These are phyloP conservation scores for Phytophthora fragariae DNA, from an alignment of 352 stramenopile genomes.

Conservation along the genomic window DNA sequence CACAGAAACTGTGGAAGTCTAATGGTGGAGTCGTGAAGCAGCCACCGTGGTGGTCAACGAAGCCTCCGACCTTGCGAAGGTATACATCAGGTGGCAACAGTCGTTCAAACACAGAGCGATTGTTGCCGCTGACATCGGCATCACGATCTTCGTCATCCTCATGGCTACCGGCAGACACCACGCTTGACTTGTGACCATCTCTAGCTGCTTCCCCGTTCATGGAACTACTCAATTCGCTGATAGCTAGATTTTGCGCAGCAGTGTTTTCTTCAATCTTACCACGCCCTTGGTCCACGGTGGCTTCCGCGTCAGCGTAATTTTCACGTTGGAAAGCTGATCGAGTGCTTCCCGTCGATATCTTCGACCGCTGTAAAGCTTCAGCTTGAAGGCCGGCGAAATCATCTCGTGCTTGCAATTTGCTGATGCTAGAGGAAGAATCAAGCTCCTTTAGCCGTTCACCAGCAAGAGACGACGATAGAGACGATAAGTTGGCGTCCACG, in stretches of 20 bases:
- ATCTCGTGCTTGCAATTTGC: not conserved
- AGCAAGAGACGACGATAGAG: conserved; percentile 65
- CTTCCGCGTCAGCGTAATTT: not conserved
- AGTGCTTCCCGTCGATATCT: not conserved
- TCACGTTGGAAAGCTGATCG: not conserved
- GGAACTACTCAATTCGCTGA: conserved; percentile 25
- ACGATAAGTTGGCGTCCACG: conserved; percentile 61
- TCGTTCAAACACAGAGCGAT: conserved; percentile 26
- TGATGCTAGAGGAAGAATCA: conserved; percentile 1
- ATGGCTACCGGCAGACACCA: conserved; percentile 1
- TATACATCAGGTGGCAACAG: conserved; percentile 58
- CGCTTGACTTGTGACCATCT: not conserved
- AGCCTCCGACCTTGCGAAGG: conserved; percentile 50
- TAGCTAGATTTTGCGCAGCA: conserved; percentile 22
- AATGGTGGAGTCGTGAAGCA: conserved; percentile 57
- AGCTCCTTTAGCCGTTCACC: conserved; percentile 28
- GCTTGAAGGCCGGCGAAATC: conserved; percentile 3
- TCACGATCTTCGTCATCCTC: conserved; percentile 28
- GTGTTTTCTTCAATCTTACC: conserved; percentile 3
- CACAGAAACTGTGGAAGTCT: conserved; percentile 76
- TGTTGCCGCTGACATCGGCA: conserved; percentile 17
- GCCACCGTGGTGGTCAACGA: conserved; percentile 59
- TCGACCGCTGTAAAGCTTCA: conserved; percentile 11
- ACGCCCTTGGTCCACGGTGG: conserved; percentile 1
- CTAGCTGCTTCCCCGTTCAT: conserved; percentile 4